Evolutionary conservation across 2,329 filamentous ascomycete species (phyloP).

Genomic region (Lasiodiplodia hormozganensis): DNA sequence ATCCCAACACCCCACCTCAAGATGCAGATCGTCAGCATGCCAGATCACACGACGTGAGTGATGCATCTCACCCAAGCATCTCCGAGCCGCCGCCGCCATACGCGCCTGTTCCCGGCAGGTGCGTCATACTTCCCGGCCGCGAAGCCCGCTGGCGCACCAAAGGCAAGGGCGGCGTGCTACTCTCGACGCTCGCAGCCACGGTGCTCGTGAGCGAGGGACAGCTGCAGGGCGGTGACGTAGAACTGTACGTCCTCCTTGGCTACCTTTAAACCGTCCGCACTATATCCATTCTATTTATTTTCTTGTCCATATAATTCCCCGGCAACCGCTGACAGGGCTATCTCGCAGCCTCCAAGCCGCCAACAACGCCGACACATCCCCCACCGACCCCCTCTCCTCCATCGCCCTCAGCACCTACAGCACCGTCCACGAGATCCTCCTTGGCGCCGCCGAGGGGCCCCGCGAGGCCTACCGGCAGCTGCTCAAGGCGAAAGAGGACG

Average conservation of each 20-base stretch:
- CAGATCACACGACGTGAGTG: not conserved
- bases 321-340: too few relatives aligned
- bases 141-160: constrained; percentile 7
- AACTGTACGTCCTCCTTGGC: not conserved
- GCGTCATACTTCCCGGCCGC: not conserved
- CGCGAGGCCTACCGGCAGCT: constrained; percentile 8
- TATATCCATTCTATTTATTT: too few relatives aligned
- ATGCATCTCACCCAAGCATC: not conserved
- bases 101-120: not conserved
- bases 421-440: constrained; percentile 3
- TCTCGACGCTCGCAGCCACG: constrained; percentile 19
- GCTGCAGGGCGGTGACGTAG: not conserved
- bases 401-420: constrained; percentile 15
- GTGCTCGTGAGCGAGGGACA: not conserved
- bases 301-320: too few relatives aligned
- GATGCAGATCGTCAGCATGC: not conserved
- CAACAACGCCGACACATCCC: not conserved
- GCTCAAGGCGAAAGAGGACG: not conserved
- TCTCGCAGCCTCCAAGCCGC: not conserved
- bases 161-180: not conserved
- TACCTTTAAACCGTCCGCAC: too few relatives aligned
- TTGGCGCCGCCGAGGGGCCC: not conserved
- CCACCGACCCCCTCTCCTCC: constrained; percentile 15
- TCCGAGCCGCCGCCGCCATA: not conserved
- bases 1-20: not conserved